Evolutionary conservation across 23 red algal species (phyloP), one percentile per base, ranked within the genome.

Genomic region (Rhodosorus marinus): DNA sequence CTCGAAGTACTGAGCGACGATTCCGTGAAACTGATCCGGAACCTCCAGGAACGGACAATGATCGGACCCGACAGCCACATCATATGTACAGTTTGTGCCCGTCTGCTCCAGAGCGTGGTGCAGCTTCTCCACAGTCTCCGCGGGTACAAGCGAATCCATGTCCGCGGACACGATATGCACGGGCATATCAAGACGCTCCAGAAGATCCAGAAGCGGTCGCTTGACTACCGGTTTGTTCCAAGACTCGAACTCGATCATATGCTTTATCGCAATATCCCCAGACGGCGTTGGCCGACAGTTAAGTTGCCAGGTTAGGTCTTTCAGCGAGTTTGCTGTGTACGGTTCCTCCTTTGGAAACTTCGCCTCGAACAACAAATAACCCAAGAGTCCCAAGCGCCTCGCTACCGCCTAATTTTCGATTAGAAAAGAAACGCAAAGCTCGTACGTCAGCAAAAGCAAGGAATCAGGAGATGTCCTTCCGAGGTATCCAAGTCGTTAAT

Each of bases 11-110:
- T n/a, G n/a, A n/a, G n/a, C n/a, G n/a, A n/a, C n/a, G n/a, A n/a
- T n/a, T n/a, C 61, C 25, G 8, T 47, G 49, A 31, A 94, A 94
- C 19, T 66, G 26, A 4, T 27, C 63, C 0, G 87, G 87, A 31
- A 80, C 47, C 36, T 94, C 87, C 8, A 94, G 35, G 59, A 72
- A 59, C 0, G 87, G 77, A 22, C 75, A 81, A 14, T 94, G 87
- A 50, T 81, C 87, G 21, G 49, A 66, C 0, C 52, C 60, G 22
- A 65, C 47, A 6, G 84, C 33, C 20, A 94, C 76, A 24, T 69
- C 29, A 22, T 83, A 46, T n/a, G 20, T 14, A 15, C 71, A 72
- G 2, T 48, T 1, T 26, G 58, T 70, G 5, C 46, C 67, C 24
- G 31, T 15, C 15, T 17, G 9, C n/a, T 71, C 51, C n/a, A n/a